A percentile compares a stretch with the other conserved stretches of the same genome.
These are phyloP conservation scores for Scheffersomyces titani DNA, from an alignment of 1,139 yeast genomes.

Conservation along the genomic window DNA sequence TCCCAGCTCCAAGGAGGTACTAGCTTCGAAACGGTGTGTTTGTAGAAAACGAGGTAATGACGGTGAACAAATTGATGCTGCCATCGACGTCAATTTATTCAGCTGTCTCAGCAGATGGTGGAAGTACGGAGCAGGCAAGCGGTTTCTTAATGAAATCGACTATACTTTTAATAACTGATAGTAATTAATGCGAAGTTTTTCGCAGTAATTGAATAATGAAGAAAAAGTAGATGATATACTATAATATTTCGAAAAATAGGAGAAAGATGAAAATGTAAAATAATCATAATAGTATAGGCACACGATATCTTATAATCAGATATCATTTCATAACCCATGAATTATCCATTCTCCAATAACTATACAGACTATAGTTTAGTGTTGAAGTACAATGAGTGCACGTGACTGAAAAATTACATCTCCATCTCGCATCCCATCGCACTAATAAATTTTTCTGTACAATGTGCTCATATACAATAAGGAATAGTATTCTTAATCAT, in stretches of 20 bases:
- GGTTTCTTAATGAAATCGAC: slow-evolving; percentile 41
- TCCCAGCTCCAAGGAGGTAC: slow-evolving; percentile 58
- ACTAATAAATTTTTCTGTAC: not conserved
- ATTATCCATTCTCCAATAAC: not conserved
- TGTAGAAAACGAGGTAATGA: slow-evolving; percentile 49
- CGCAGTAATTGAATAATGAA: not conserved
- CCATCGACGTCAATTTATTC: slow-evolving; percentile 59
- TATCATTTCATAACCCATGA: not conserved
- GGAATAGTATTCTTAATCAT: not conserved
- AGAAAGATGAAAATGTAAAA: not conserved
- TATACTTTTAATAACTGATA: slow-evolving; percentile 8
- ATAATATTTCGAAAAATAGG: not conserved
- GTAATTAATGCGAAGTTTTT: not conserved
- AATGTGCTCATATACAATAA: not conserved
- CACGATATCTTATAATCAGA: not conserved
- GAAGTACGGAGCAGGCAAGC: slow-evolving; percentile 65
- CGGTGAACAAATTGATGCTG: slow-evolving; percentile 34
- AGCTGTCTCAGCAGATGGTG: slow-evolving; percentile 90
- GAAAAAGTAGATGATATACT: not conserved
- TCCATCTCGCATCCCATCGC: not conserved
- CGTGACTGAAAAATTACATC: not conserved
- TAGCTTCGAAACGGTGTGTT: slow-evolving; percentile 65
- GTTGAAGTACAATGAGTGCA: not conserved
- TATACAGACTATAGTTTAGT: not conserved
- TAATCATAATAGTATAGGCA: not conserved